These are phyloP conservation scores for Penicillium sclerotiorum DNA, from an alignment of 2,329 filamentous ascomycete genomes.

Conservation along the genomic window DNA sequence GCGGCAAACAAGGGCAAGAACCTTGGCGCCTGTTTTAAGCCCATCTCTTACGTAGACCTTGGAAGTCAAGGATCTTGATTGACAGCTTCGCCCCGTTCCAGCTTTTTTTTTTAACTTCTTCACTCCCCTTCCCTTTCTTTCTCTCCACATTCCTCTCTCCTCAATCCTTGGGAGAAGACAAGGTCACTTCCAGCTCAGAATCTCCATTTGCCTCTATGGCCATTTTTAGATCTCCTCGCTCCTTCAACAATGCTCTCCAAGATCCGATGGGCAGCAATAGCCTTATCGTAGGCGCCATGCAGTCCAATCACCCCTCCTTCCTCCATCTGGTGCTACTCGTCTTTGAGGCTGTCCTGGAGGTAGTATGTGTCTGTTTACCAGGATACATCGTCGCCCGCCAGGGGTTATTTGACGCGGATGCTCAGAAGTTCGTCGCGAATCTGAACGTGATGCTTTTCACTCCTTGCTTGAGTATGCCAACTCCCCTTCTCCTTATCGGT, in stretches of 20 bases:
- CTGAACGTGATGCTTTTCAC: conserved; percentile 96
- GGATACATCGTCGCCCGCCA: conserved; percentile 89
- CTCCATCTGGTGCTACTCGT: conserved; percentile 74
- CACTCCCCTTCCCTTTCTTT: neutral
- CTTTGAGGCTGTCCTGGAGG: conserved; percentile 92
- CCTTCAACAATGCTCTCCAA: conserved; percentile 46
- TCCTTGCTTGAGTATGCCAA: conserved; percentile 79
- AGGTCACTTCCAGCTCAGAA: conserved; percentile 13
- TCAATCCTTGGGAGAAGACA: neutral
- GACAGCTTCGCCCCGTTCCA: conserved; percentile 7
- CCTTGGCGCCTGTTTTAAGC: neutral
- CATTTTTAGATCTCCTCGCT: conserved; percentile 53
- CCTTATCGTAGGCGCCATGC: conserved; percentile 21
- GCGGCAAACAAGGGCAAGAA: neutral
- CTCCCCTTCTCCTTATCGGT: conserved; percentile 1
- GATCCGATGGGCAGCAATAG: conserved; percentile 22
- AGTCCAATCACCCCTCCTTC: conserved; percentile 52
- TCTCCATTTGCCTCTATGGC: conserved; percentile 34
- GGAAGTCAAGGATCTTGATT: conserved; percentile 1
- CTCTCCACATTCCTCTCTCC: neutral
- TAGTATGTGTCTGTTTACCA: conserved; percentile 90
- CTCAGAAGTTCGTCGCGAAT: conserved; percentile 95
- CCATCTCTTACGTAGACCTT: neutral
- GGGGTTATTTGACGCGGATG: conserved; percentile 92
- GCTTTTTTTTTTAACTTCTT: neutral